Evolutionary conservation across 2,329 filamentous ascomycete genomes (phyloP).

Genomic region (Paracamarosporium sp.): DNA sequence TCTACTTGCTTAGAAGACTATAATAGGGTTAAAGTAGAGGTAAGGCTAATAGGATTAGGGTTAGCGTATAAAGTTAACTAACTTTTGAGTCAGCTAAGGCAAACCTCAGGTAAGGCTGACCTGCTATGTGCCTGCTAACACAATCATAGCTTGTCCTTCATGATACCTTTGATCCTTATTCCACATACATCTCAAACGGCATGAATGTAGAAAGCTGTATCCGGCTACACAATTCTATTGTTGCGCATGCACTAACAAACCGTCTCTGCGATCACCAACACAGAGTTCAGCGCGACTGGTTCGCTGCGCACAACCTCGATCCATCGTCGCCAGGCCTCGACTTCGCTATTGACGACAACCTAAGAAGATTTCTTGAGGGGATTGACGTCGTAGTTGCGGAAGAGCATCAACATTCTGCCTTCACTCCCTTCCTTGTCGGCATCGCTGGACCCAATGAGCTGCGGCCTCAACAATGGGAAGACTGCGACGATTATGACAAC

Average conservation of each 20-base stretch:
- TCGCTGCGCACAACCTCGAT: background rate
- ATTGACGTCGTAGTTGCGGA: background rate
- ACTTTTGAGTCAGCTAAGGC: too few species aligned
- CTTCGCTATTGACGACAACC: background rate
- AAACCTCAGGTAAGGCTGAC: too few species aligned
- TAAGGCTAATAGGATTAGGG: too few species aligned
- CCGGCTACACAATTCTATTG: background rate
- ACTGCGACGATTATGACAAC: background rate
- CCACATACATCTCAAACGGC: background rate
- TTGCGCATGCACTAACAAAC: background rate
- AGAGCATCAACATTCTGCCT: background rate
- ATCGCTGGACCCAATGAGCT: background rate
- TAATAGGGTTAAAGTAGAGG: too few species aligned
- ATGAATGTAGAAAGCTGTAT: slow-evolving; percentile 1
- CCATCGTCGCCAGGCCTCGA: background rate
- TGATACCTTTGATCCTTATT: background rate
- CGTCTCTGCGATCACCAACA: background rate
- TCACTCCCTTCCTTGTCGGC: background rate
- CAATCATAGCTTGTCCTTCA: background rate
- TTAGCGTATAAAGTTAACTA: too few species aligned
- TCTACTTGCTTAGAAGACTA: too few species aligned
- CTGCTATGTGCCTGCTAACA: too few species aligned
- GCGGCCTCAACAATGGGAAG: background rate
- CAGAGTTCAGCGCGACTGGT: background rate
- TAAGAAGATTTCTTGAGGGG: background rate